Base-by-base conservation (phyloP, 495 filamentous ascomycete species). In the Neurospora pannonica region DNA sequence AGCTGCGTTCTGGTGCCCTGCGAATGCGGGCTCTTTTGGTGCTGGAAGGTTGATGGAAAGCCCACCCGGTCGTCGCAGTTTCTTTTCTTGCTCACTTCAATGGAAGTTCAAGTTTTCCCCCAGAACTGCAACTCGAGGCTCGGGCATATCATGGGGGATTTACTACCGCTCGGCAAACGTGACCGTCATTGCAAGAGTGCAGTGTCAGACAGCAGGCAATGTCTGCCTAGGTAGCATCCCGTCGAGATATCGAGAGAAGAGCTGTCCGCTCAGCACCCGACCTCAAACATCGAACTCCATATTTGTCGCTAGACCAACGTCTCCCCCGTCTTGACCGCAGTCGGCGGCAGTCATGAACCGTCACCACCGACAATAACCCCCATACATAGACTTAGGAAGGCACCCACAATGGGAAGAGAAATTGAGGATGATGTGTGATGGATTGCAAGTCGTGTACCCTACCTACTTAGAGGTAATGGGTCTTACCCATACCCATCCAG, bases 11-110 rank as follows among this genome's bases (percentile, higher is more conserved):
- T 31, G 54, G 28, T 62, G 54, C 54, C 54, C 54, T 67, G 54
- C 54, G 54, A 67, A 67, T 34, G 54, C 60, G 37, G 54, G 67
- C 72, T 38, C 34, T 36, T 36, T 48, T 48, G 71, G 34, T 73
- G 70, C 69, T 60, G 70, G 70, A 76, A 42, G 43, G 67, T 74
- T 48, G 73, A 71, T 74, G 73, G 70, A 74, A 74, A 74, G 71
- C 34, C 71, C 71, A 60, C 71, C 28, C 39, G 13, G 37, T 72
- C 39, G 28, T 54, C 71, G 71, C 38, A 11, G 37, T 54, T 17
- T 39, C 38, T 34, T 34, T 42, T 54, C 38, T 28, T 72, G 38
- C 21, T 42, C 39, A n/a, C 71, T 43, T 40, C n/a, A 54, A 36
- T 17, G 6, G 1, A 31, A 31, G 24, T 62, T 17, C 5, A 17